phyloP scores from a whole-genome alignment of 495 filamentous ascomycete genomes.

The Neurospora sp. region DNA sequence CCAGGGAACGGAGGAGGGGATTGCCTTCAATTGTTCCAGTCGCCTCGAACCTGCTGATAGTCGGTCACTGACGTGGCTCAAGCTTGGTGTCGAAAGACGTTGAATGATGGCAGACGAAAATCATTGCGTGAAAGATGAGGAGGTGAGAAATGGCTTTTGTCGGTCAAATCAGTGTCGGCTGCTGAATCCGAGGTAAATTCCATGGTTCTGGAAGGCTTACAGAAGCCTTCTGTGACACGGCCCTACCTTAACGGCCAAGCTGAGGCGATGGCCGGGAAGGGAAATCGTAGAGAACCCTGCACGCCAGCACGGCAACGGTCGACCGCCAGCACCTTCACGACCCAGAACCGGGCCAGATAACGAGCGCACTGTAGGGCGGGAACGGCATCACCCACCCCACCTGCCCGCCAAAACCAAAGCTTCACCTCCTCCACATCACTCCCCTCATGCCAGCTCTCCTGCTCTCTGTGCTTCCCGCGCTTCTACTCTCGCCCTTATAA shows the following conservation, averaged over 20 bases:
- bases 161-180: not conserved
- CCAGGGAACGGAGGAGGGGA: slow-evolving; percentile 11
- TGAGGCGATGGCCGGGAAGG: not conserved
- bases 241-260: not conserved
- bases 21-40: not conserved
- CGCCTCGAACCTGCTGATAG: not conserved
- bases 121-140: not conserved
- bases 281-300: not conserved
- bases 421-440: slow-evolving; percentile 13
- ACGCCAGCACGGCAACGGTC: not conserved
- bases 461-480: slow-evolving; percentile 2
- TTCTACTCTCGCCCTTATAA: slow-evolving; percentile 1
- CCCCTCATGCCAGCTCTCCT: slow-evolving; percentile 7
- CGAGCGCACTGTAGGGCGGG: slow-evolving; percentile 13
- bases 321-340: not conserved
- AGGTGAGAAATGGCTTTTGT: not conserved
- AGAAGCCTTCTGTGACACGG: not conserved
- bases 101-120: not conserved
- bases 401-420: slow-evolving; percentile 14
- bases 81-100: not conserved
- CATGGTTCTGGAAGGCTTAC: not conserved
- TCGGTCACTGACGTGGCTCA: not conserved
- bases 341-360: not conserved
- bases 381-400: slow-evolving; percentile 20
- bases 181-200: not conserved